phyloP scores from a whole-genome alignment of 225 moss, liverwort and hornwort species.

The Physcomitrium patens region DNA sequence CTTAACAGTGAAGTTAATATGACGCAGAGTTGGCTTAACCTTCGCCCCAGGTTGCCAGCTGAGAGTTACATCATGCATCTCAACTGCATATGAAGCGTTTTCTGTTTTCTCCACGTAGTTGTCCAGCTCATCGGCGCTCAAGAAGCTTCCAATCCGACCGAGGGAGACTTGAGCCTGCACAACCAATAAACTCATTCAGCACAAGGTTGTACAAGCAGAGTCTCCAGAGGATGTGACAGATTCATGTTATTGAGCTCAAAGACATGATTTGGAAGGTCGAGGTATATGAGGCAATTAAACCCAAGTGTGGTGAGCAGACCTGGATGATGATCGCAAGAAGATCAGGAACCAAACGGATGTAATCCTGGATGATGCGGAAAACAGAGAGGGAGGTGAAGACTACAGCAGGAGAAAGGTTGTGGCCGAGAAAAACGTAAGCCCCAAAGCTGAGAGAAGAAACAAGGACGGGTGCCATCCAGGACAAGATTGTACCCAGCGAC shows the following conservation, averaged over 20 bases:
- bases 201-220: background rate
- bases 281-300: background rate
- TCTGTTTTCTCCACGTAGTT: constrained; percentile 34
- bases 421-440: constrained; percentile 50
- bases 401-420: constrained; percentile 48
- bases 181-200: background rate
- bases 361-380: constrained; percentile 58
- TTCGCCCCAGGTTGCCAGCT: constrained; percentile 53
- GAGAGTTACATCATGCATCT: constrained; percentile 49
- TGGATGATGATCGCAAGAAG: constrained; percentile 46
- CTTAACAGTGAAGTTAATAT: constrained; percentile 39
- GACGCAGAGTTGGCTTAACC: constrained; percentile 35
- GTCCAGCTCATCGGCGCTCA: constrained; percentile 52
- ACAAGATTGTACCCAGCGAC: constrained; percentile 44
- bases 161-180: constrained; percentile 58
- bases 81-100: constrained; percentile 39
- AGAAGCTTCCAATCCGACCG: constrained; percentile 40
- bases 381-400: constrained; percentile 59
- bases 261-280: background rate
- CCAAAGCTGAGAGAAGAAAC: constrained; percentile 53
- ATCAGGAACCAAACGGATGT: constrained; percentile 50
- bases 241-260: constrained; percentile 12
- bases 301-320: constrained; percentile 28
- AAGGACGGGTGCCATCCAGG: constrained; percentile 61
- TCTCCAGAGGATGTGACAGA: background rate